Base-by-base conservation (phyloP, 73 alveolate species). In the Tetrahymena borealis region DNA sequence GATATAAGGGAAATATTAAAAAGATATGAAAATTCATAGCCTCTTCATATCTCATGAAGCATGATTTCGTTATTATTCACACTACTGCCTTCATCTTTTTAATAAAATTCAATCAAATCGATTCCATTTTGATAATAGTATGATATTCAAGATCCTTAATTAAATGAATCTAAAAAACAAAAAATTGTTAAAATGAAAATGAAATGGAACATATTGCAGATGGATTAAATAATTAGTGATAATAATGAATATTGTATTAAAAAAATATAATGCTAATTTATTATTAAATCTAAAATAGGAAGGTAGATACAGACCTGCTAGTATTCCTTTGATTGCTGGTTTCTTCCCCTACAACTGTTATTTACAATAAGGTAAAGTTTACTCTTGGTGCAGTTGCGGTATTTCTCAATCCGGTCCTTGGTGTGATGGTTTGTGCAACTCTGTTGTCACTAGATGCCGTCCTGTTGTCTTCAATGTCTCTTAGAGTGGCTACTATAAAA, bases 391-490 rank as follows among this genome's bases (percentile, higher is more conserved):
- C 78, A 91, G 97, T 40, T 97, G 99, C 77, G 99, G 99, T 78
- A 96, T 95, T 91, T 90, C 97, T 78, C 95, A 96, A 95, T 90
- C 79, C 43, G 90, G 85, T 32, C 99, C 99, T 20, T 96, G 96
- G 96, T 97, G 99, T 85, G 99, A 97, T 92, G 97, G 98, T 16
- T 96, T 96, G 94, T 97, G 99, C 96, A 97, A 97, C 92, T 96
- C 97, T 95, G 79, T 95, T 78, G 92, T 92, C 40, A 96, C 98
- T 38, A 96, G 98, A 93, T 92, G 94, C 93, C 94, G 99, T 78
- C 98, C 99, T 41, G 91, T 97, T 43, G 90, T 78, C 33, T 97
- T 97, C 97, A 97, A 97, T 78, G 99, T 97, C 13, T 91, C 96
- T 32, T 96, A 96, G 94, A 94, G 98, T 28, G 99, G 98, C 35